Percentiles rank a stretch among this genome's conserved stretches.
phyloP scores from a whole-genome alignment of 805 yeast genomes.

The Starmera pachycereana region DNA sequence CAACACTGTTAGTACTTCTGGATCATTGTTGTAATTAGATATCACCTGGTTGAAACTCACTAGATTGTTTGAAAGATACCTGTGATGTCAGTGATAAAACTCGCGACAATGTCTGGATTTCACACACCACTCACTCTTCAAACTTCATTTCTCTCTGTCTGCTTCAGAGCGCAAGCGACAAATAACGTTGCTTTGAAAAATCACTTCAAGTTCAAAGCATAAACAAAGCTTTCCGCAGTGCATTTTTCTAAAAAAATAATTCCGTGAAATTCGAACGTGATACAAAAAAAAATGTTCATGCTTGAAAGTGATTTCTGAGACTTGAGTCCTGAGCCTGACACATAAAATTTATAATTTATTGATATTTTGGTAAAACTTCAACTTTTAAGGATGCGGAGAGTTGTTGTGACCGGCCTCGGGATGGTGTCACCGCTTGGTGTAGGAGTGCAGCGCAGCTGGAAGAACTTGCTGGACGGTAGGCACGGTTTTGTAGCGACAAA shows the following conservation, averaged over 20 bases:
- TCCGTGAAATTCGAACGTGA: no score
- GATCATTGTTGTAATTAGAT: not conserved
- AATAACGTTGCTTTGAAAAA: no score
- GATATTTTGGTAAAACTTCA: no score
- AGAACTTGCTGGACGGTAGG: constrained; percentile 34
- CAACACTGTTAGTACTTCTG: constrained; percentile 5
- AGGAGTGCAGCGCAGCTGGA: constrained; percentile 48
- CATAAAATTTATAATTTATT: not conserved
- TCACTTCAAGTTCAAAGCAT: no score
- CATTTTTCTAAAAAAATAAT: no score
- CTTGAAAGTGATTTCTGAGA: not conserved
- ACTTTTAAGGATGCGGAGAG: constrained; percentile 27
- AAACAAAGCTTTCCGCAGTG: no score
- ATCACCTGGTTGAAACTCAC: not conserved
- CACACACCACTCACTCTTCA: constrained; percentile 5
- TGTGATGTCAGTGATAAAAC: not conserved
- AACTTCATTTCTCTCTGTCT: constrained; percentile 8
- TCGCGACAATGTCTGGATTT: no score
- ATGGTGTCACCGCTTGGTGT: constrained; percentile 79
- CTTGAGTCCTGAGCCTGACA: no score
- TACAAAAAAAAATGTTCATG: not conserved
- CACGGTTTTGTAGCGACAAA: constrained; percentile 54
- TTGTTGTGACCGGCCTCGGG: constrained; percentile 90
- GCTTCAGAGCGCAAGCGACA: no score
- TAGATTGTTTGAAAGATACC: constrained; percentile 2